phyloP scores from a whole-genome alignment of 2,329 filamentous ascomycete genomes.

The Trichoderma brevicompactum region DNA sequence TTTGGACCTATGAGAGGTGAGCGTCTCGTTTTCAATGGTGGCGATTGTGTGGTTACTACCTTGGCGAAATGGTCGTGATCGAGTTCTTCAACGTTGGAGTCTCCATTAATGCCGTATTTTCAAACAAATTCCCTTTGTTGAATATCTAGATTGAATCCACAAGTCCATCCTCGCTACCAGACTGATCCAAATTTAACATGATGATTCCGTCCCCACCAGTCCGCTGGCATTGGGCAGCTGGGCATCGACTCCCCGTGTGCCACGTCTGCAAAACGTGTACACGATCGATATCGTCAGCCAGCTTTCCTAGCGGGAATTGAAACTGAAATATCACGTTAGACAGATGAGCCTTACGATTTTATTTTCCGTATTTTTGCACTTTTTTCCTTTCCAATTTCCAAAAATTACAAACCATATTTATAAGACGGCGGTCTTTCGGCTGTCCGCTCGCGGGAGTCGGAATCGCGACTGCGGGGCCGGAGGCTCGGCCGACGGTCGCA shows the following conservation, averaged over 20 bases:
- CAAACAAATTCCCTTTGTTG: too few species aligned
- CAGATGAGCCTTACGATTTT: too few species aligned
- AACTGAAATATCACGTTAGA: not conserved
- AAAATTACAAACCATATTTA: not conserved
- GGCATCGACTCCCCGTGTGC: conserved; percentile 23
- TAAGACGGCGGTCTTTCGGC: not conserved
- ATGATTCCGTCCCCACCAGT: conserved; percentile 14
- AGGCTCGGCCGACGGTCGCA: not conserved
- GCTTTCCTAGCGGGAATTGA: too few species aligned
- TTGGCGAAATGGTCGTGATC: conserved; percentile 14
- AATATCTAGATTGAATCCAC: not conserved
- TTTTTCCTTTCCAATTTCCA: not conserved
- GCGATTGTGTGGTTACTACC: not conserved
- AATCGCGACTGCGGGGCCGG: not conserved
- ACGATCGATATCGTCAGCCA: not conserved
- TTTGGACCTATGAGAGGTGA: conserved; percentile 6
- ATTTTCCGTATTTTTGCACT: not conserved
- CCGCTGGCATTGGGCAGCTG: conserved; percentile 25
- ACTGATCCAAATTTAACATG: not conserved
- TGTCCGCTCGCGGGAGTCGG: conserved; percentile 3
- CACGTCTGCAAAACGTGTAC: conserved; percentile 16
- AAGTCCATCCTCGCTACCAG: not conserved
- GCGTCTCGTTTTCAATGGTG: not conserved
- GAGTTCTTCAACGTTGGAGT: not conserved
- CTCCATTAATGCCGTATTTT: conserved; percentile 13